Percentiles rank a stretch among this genome's conserved stretches.
phyloP scores from a whole-genome alignment of 768 basidiomycete species.

The Atractiella rhizophila region DNA sequence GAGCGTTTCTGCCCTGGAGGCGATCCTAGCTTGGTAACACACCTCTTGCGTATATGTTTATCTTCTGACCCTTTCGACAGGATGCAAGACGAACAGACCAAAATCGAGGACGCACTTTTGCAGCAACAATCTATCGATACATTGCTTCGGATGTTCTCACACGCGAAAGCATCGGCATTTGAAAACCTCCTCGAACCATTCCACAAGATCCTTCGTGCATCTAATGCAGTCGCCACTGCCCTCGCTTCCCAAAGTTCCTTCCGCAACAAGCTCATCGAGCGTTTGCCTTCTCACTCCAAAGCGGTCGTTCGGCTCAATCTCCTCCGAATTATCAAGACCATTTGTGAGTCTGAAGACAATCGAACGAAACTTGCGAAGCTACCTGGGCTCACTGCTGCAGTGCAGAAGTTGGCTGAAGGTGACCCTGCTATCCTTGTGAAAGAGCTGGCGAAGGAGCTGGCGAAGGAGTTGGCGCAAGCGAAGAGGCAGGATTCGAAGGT shows the following conservation, averaged over 20 bases:
- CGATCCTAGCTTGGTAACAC: constrained; percentile 56
- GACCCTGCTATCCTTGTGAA: constrained; percentile 79
- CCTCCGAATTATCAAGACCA: constrained; percentile 52
- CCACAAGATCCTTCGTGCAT: constrained; percentile 62
- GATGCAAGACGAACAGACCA: constrained; percentile 82
- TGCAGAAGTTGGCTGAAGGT: constrained; percentile 50
- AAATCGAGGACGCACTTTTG: constrained; percentile 68
- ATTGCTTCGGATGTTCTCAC: constrained; percentile 52
- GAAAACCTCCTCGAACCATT: constrained; percentile 79
- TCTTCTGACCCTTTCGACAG: constrained; percentile 23
- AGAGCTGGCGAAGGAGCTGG: constrained; percentile 35
- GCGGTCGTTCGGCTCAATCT: constrained; percentile 78
- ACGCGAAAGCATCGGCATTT: constrained; percentile 39
- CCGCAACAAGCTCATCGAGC: constrained; percentile 64
- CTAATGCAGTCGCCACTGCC: constrained; percentile 42
- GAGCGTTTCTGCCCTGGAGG: constrained; percentile 73
- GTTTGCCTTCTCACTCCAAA: constrained; percentile 37
- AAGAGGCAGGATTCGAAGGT: no score
- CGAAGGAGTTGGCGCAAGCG: constrained; percentile 7
- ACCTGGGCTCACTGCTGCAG: constrained; percentile 25
- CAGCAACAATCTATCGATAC: constrained; percentile 39
- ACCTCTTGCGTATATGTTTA: not conserved
- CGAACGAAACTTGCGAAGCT: constrained; percentile 9
- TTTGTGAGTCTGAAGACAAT: constrained; percentile 40
- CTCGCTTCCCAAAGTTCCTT: constrained; percentile 55